Evolutionary conservation across 2,329 filamentous ascomycete species (phyloP).

Genomic region (Microsporum audouinii): DNA sequence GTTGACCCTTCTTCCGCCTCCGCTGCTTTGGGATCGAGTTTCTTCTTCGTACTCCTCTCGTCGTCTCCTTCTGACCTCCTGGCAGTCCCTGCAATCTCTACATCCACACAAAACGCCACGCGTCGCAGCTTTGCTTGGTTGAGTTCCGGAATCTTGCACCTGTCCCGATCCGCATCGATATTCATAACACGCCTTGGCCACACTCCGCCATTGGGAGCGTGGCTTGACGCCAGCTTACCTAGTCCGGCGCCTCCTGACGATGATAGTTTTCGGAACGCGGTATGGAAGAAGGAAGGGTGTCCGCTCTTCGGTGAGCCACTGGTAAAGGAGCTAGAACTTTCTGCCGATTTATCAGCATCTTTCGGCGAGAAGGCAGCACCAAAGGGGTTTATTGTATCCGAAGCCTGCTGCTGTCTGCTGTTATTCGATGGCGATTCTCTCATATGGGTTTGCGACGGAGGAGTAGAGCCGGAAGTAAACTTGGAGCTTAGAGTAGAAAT

Average conservation of each 20-base stretch:
- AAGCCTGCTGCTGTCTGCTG: constrained; percentile 20
- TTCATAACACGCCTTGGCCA: constrained; percentile 61
- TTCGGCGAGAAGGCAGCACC: constrained; percentile 32
- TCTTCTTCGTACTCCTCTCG: constrained; percentile 25
- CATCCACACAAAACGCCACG: constrained; percentile 92
- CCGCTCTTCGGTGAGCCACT: constrained; percentile 60
- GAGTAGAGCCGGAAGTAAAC: constrained; percentile 53
- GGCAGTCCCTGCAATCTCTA: constrained; percentile 85
- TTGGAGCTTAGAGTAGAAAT: constrained; percentile 88
- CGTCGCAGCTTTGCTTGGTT: constrained; percentile 69
- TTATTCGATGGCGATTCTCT: constrained; percentile 18
- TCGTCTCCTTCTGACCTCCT: constrained; percentile 55
- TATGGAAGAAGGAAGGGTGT: constrained; percentile 63
- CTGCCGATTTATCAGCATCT: constrained; percentile 33
- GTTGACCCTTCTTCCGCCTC: constrained; percentile 63
- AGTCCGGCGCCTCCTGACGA: constrained; percentile 47
- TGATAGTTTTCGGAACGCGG: constrained; percentile 70
- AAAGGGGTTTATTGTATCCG: constrained; percentile 32
- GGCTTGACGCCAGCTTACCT: constrained; percentile 42
- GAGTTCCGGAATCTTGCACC: constrained; percentile 69
- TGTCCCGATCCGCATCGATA: constrained; percentile 64
- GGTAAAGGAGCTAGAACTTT: constrained; percentile 22
- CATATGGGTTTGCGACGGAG: constrained; percentile 27
- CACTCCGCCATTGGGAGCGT: constrained; percentile 45
- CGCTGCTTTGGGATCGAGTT: constrained; percentile 9